Evolutionary conservation across 139 green algal genomes (phyloP).

Genomic region (Tetradesmus obliquus): DNA sequence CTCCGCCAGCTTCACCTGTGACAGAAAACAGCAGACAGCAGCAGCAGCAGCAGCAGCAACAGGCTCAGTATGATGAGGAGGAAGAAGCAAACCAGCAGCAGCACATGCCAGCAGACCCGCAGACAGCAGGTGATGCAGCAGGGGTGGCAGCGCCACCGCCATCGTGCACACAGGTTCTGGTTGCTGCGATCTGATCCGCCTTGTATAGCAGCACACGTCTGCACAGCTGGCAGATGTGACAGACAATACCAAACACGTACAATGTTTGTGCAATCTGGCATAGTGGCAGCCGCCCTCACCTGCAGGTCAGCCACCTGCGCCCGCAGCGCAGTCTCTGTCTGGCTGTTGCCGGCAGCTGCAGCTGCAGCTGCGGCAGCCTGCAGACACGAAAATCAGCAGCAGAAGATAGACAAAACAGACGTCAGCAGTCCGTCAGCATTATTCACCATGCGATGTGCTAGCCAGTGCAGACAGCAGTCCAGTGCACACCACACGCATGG

Average conservation of each 20-base stretch:
- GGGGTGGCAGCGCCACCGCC: too few species aligned
- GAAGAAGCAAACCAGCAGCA: too few species aligned
- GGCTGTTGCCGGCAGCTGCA: slow-evolving; percentile 5
- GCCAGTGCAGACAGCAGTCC: neutral
- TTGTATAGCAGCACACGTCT: too few species aligned
- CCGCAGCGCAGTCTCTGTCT: slow-evolving; percentile 18
- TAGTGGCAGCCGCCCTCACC: neutral
- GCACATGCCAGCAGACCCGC: too few species aligned
- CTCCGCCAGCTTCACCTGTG: slow-evolving; percentile 30
- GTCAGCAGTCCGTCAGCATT: neutral
- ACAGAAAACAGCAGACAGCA: neutral
- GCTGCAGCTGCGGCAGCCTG: slow-evolving; percentile 3
- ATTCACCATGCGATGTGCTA: too few species aligned
- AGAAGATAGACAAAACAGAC: neutral
- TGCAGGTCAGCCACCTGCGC: slow-evolving; percentile 45
- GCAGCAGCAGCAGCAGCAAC: neutral
- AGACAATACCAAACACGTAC: too few species aligned
- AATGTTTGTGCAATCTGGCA: too few species aligned
- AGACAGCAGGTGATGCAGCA: too few species aligned
- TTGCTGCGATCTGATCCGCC: too few species aligned
- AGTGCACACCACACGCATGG: neutral
- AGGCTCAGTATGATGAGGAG: neutral
- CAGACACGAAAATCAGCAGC: neutral
- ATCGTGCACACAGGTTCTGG: too few species aligned
- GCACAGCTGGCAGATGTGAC: too few species aligned